Evolutionary conservation across 2,329 filamentous ascomycete species (phyloP).

Genomic region (Truncatella angustata): DNA sequence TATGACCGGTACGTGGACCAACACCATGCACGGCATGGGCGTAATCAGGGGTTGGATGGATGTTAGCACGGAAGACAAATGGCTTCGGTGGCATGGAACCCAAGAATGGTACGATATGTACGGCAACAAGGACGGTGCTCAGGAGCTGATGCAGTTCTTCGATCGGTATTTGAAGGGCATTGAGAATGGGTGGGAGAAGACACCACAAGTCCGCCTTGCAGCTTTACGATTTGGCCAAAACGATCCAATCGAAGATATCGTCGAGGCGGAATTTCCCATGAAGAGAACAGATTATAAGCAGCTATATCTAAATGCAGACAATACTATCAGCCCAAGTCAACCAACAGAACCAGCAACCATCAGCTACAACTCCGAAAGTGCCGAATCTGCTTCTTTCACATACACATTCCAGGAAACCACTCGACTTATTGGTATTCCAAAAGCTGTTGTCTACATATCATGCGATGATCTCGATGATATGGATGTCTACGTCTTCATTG

Average conservation of each 20-base stretch:
- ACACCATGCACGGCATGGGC: slow-evolving; percentile 15
- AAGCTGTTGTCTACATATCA: slow-evolving; percentile 41
- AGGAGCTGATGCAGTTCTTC: slow-evolving; percentile 40
- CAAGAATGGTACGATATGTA: slow-evolving; percentile 46
- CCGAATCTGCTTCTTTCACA: slow-evolving; percentile 26
- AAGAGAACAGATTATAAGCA: slow-evolving; percentile 14
- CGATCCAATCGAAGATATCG: slow-evolving; percentile 24
- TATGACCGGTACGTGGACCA: slow-evolving; percentile 16
- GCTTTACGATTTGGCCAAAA: slow-evolving; percentile 30
- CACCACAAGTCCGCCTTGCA: slow-evolving; percentile 38
- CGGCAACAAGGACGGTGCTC: slow-evolving; percentile 23
- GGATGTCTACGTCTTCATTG: slow-evolving; percentile 38
- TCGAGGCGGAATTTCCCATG: slow-evolving; percentile 17
- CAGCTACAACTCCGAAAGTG: slow-evolving; percentile 28
- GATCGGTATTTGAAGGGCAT: slow-evolving; percentile 39
- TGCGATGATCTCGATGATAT: slow-evolving; percentile 38
- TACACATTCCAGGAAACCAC: slow-evolving; percentile 34
- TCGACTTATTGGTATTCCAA: slow-evolving; percentile 39
- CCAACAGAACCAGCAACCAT: slow-evolving; percentile 5
- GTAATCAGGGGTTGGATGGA: slow-evolving; percentile 30
- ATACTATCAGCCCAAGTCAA: slow-evolving; percentile 11
- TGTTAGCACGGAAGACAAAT: slow-evolving; percentile 33
- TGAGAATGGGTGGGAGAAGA: slow-evolving; percentile 43
- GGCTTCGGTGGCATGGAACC: slow-evolving; percentile 32
- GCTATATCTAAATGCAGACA: slow-evolving; percentile 10